These are phyloP conservation scores for Annulohypoxylon stygium DNA, from an alignment of 495 filamentous ascomycete genomes.

Conservation along the genomic window DNA sequence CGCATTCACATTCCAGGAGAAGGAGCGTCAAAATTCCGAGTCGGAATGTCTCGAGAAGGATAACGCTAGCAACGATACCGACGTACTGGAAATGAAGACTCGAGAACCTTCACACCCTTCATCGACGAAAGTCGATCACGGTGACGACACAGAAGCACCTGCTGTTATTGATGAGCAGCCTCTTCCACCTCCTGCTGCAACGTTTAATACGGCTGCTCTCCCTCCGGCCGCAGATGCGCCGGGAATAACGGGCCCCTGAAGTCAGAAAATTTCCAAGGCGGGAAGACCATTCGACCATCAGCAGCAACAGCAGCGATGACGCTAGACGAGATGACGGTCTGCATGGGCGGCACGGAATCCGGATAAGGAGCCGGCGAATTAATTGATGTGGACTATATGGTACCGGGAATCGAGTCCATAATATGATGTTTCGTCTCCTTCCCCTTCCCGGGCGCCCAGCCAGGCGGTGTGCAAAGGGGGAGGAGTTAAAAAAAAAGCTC, in stretches of 20 bases:
- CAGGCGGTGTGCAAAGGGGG: conserved; percentile 36
- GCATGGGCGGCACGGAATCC: conserved; percentile 46
- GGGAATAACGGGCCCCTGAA: conserved; percentile 40
- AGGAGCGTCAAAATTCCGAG: conserved; percentile 56
- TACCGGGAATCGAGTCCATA: conserved; percentile 17
- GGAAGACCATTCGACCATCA: conserved; percentile 28
- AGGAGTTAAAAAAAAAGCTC: conserved; percentile 21
- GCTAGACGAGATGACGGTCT: conserved; percentile 43
- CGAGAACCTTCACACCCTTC: conserved; percentile 25
- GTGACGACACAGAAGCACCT: conserved; percentile 34
- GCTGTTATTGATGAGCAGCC: conserved; percentile 31
- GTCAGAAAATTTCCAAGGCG: conserved; percentile 36
- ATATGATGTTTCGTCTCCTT: conserved; percentile 24
- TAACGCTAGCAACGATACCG: conserved; percentile 41
- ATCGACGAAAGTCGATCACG: conserved; percentile 31
- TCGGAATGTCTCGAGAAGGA: conserved; percentile 49
- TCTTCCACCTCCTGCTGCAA: conserved; percentile 45
- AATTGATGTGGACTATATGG: conserved; percentile 26
- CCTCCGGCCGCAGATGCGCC: conserved; percentile 47
- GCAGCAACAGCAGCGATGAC: conserved; percentile 36
- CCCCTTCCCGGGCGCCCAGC: conserved; percentile 31
- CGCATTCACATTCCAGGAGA: conserved; percentile 69
- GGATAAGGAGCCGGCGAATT: conserved; percentile 47
- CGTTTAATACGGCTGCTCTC: conserved; percentile 42
- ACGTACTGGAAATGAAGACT: conserved; percentile 51